Conservation (phyloP, 805 yeast species). For the Monosporozyma yasuniensis region DNA sequence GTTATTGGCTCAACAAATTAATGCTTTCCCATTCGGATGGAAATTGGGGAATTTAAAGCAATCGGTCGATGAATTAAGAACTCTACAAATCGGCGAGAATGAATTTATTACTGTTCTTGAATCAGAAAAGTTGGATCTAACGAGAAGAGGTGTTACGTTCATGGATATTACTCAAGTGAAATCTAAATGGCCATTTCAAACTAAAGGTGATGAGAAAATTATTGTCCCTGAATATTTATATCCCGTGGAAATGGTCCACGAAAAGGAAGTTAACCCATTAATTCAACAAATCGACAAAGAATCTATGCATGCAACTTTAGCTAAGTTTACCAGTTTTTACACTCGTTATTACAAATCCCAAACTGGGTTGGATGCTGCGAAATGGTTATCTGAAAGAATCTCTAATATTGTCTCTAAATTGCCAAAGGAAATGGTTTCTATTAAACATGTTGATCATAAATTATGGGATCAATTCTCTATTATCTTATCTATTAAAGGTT, state of each 20-base stretch:
- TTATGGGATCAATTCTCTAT: slow-evolving; percentile 74
- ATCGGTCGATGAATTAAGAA: slow-evolving; percentile 6
- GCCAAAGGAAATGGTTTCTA: slow-evolving; percentile 32
- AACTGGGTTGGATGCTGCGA: slow-evolving; percentile 60
- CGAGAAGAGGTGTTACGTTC: slow-evolving; percentile 43
- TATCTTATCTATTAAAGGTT: slow-evolving; percentile 55
- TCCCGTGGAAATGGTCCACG: slow-evolving; percentile 39
- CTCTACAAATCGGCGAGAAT: slow-evolving; percentile 19
- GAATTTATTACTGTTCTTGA: slow-evolving; percentile 31
- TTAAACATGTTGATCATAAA: slow-evolving; percentile 48
- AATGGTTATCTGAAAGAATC: slow-evolving; percentile 54
- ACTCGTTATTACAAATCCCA: slow-evolving; percentile 70
- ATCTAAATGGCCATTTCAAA: slow-evolving; percentile 15
- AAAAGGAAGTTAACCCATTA: slow-evolving; percentile 34
- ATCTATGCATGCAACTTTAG: slow-evolving; percentile 45
- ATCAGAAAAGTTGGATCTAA: slow-evolving; percentile 36
- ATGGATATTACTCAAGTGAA: slow-evolving; percentile 50
- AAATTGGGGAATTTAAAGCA: not conserved
- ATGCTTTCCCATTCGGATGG: slow-evolving; percentile 1
- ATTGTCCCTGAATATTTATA: slow-evolving; percentile 34
- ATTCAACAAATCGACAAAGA: slow-evolving; percentile 38
- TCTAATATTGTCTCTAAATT: slow-evolving; percentile 18
- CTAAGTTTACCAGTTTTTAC: slow-evolving; percentile 56
- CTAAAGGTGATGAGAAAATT: slow-evolving; percentile 8
- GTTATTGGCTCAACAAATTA: not conserved